These are phyloP conservation scores for Hericium alpestre DNA, from an alignment of 768 basidiomycete species.

Conservation along the genomic window DNA sequence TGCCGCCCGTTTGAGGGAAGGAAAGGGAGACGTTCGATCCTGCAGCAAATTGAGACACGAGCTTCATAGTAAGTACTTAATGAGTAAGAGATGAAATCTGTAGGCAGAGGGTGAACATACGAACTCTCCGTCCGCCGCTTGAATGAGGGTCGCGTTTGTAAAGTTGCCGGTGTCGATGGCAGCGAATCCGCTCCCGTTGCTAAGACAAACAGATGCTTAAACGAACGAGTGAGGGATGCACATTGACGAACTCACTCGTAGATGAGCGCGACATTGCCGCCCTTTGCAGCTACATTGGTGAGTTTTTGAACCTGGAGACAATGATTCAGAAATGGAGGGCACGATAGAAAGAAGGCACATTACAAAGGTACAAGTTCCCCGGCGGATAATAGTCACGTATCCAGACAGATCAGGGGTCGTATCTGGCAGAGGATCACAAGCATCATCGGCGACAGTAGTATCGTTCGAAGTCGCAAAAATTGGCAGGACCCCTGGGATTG, in stretches of 20 bases:
- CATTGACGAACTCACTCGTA: slow-evolving; percentile 35
- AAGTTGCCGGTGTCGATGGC: slow-evolving; percentile 36
- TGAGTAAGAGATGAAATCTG: neutral
- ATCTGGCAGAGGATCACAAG: slow-evolving; percentile 46
- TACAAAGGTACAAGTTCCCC: slow-evolving; percentile 50
- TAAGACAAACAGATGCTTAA: slow-evolving; percentile 11
- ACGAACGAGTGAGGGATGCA: neutral
- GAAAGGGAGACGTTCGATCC: slow-evolving; percentile 31
- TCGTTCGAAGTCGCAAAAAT: slow-evolving; percentile 53
- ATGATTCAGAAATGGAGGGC: neutral
- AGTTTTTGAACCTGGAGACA: slow-evolving; percentile 35
- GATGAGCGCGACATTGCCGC: slow-evolving; percentile 36
- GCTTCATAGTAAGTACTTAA: slow-evolving; percentile 18
- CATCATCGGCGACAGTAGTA: slow-evolving; percentile 42
- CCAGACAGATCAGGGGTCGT: slow-evolving; percentile 42
- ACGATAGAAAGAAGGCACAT: neutral
- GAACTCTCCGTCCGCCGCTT: slow-evolving; percentile 44
- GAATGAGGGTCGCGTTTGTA: slow-evolving; percentile 36
- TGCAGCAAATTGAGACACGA: slow-evolving; percentile 39
- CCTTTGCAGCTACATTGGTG: slow-evolving; percentile 42
- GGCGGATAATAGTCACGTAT: slow-evolving; percentile 44
- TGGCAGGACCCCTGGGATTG: slow-evolving; percentile 33
- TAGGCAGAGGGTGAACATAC: slow-evolving; percentile 23
- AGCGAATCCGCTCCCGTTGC: slow-evolving; percentile 39
- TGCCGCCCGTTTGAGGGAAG: slow-evolving; percentile 37